Conservation (phyloP, 768 basidiomycete genomes). For the Exsudoporus frostii region DNA sequence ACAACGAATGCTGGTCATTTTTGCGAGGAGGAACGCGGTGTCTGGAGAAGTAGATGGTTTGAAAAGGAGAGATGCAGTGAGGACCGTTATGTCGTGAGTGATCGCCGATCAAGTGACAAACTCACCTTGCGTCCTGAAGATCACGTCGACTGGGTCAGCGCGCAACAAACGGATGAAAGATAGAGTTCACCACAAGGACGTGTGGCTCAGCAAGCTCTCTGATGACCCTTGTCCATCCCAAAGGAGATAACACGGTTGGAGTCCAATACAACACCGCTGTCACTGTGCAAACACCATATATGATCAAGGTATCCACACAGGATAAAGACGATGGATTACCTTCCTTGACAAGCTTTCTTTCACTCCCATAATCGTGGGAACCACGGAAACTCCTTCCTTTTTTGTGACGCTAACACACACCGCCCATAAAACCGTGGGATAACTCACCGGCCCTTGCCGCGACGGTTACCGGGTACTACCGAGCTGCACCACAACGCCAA, state of each 20-base stretch:
- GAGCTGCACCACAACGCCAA: slow-evolving; percentile 17
- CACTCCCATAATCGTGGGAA: no score
- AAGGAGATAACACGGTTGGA: background rate
- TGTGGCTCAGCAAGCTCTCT: background rate
- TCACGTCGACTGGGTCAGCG: background rate
- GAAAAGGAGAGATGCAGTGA: background rate
- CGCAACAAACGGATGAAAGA: background rate
- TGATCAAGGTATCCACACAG: background rate
- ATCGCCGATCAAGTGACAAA: background rate
- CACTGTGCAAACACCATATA: no score
- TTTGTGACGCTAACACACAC: no score
- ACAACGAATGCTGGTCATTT: slow-evolving; percentile 15
- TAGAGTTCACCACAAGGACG: background rate
- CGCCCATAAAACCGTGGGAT: no score
- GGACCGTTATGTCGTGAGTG: background rate
- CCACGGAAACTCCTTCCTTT: no score
- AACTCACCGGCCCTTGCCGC: no score
- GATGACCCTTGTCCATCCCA: background rate
- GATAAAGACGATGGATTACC: background rate
- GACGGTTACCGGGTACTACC: slow-evolving; percentile 19
- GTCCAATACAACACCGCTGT: background rate
- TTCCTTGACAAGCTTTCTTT: no score
- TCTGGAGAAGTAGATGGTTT: background rate
- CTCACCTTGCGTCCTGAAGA: background rate
- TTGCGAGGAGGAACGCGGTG: background rate